A percentile compares a stretch with the other conserved stretches of the same genome.
Conservation (phyloP, 257 asterid genomes). For the Dorcoceras hygrometricum region DNA sequence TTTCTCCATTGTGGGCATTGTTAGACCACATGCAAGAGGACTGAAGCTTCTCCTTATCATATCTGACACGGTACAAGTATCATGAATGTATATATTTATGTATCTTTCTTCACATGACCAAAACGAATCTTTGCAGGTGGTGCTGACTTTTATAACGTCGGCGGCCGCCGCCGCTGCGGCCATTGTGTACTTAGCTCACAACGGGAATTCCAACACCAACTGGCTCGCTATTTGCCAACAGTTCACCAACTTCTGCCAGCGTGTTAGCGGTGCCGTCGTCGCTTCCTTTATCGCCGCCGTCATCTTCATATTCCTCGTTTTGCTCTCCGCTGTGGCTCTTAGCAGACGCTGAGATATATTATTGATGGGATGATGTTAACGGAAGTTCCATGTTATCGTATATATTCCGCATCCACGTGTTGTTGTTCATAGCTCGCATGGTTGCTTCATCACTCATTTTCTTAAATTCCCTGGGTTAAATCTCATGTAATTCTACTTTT, state of each 20-base stretch:
- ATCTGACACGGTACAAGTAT: constrained; percentile 59
- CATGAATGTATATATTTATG: not conserved
- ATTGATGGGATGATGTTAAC: not conserved
- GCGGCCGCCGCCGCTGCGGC: constrained; percentile 77
- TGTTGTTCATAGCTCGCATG: not conserved
- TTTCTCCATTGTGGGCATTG: constrained; percentile 75
- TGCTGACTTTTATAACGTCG: constrained; percentile 57
- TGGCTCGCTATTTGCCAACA: constrained; percentile 80
- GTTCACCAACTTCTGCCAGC: constrained; percentile 71
- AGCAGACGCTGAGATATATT: constrained; percentile 44
- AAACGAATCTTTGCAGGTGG: constrained; percentile 32
- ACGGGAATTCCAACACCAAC: constrained; percentile 65
- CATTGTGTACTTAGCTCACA: constrained; percentile 77
- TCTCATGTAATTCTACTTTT: no score
- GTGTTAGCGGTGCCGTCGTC: constrained; percentile 79
- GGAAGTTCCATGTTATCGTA: not conserved
- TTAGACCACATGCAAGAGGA: constrained; percentile 59
- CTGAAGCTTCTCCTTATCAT: constrained; percentile 65
- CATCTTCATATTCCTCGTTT: constrained; percentile 46
- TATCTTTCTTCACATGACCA: not conserved
- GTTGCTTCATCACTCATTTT: no score
- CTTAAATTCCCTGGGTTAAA: no score
- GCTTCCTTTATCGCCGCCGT: constrained; percentile 69
- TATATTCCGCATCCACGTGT: not conserved
- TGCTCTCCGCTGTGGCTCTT: constrained; percentile 67